A percentile compares a stretch with the other conserved stretches of the same genome.
These are phyloP conservation scores for Gaeumannomyces sp. DNA, from an alignment of 2,329 filamentous ascomycete species.

Conservation along the genomic window DNA sequence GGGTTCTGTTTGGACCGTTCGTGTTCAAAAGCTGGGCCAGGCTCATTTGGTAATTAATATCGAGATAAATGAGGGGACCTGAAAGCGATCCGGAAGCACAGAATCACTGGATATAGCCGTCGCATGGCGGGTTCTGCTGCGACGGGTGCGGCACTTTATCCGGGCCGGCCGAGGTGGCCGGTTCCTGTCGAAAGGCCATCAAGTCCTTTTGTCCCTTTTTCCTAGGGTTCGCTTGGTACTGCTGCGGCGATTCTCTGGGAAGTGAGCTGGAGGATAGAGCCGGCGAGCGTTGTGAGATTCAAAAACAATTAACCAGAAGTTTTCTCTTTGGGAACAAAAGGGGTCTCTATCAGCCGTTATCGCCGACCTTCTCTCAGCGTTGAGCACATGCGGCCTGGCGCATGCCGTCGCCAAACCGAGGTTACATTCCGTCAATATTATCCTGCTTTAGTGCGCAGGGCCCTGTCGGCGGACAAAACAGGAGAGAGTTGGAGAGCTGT, in stretches of 20 bases:
- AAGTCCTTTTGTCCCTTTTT: no score
- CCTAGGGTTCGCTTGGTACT: no score
- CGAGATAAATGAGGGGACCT: not conserved
- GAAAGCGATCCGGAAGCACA: not conserved
- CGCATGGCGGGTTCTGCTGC: not conserved
- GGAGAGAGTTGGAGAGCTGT: not conserved
- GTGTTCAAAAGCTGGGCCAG: not conserved
- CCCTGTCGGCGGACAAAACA: not conserved
- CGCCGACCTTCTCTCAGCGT: not conserved
- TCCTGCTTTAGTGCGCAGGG: not conserved
- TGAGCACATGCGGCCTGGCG: not conserved
- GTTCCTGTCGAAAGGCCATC: no score
- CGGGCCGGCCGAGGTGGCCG: no score
- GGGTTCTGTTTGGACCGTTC: no score
- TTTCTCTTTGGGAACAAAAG: not conserved
- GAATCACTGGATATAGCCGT: not conserved
- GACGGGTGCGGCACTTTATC: not conserved
- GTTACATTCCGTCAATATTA: not conserved
- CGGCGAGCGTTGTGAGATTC: no score
- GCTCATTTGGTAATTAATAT: not conserved
- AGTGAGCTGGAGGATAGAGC: no score
- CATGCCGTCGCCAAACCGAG: not conserved
- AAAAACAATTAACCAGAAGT: no score
- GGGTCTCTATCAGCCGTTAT: not conserved
- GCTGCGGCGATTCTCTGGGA: no score